Conservation (phyloP, 257 asterid species). For the Gardenia jasminoides region DNA sequence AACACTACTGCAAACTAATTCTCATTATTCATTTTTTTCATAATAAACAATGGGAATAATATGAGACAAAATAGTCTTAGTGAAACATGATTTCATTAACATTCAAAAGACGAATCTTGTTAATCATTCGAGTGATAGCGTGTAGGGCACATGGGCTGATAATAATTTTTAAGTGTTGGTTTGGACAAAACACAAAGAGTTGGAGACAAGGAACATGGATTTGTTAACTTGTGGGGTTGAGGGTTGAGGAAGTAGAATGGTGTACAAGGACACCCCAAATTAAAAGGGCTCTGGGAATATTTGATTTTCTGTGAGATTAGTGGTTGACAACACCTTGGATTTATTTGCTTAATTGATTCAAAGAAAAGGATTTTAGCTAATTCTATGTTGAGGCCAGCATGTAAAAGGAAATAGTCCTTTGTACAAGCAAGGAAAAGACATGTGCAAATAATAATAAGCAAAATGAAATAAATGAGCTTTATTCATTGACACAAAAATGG, state of each 20-base stretch:
- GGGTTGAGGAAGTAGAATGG: neutral
- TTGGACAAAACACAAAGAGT: conserved; percentile 1
- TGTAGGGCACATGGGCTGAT: conserved; percentile 8
- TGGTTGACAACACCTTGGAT: conserved; percentile 5
- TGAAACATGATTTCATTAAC: conserved; percentile 3
- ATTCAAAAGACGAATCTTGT: neutral
- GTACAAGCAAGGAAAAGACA: neutral
- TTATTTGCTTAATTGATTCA: neutral
- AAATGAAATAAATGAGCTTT: neutral
- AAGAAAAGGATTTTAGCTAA: neutral
- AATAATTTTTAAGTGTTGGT: neutral
- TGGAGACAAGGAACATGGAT: conserved; percentile 10
- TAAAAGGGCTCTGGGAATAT: neutral
- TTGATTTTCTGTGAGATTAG: conserved; percentile 7
- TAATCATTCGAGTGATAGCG: conserved; percentile 1
- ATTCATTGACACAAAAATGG: neutral
- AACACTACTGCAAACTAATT: neutral
- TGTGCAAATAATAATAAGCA: neutral
- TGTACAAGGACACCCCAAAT: neutral
- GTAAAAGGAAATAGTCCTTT: neutral
- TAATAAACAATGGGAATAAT: neutral
- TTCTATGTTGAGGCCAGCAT: neutral
- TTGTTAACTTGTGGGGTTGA: conserved; percentile 15
- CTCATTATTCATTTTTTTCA: neutral
- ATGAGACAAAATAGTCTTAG: neutral